phyloP scores from a whole-genome alignment of 305 asterid species.

The Petunia hybrid region DNA sequence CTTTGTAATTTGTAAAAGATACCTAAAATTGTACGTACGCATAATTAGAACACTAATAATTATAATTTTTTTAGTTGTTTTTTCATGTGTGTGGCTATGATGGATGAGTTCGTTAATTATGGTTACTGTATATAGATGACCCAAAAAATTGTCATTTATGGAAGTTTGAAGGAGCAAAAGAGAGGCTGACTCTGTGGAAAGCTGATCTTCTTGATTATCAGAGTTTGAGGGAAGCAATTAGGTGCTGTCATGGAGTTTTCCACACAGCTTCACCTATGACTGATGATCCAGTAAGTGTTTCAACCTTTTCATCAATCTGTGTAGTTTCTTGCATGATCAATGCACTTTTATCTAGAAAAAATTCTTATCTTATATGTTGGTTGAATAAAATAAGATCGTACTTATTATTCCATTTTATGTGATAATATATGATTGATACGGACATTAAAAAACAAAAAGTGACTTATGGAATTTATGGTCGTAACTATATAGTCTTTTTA shows the following conservation, averaged over 20 bases:
- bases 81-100: neutral
- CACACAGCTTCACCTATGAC: constrained; percentile 98
- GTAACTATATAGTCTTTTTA: too few species aligned
- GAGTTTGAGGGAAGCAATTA: constrained; percentile 77
- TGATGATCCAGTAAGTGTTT: constrained; percentile 74
- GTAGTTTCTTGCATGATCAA: too few species aligned
- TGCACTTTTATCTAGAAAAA: neutral
- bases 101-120: neutral
- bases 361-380: neutral
- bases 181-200: constrained; percentile 71
- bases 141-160: constrained; percentile 79
- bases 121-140: constrained; percentile 62
- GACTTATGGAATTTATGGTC: too few species aligned
- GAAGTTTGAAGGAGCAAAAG: constrained; percentile 86
- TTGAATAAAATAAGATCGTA: neutral
- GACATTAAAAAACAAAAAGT: too few species aligned
- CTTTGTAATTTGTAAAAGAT: too few species aligned
- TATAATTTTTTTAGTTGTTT: too few species aligned
- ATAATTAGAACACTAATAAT: too few species aligned
- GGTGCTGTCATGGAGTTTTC: constrained; percentile 93
- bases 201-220: constrained; percentile 88
- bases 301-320: neutral
- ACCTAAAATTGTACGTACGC: too few species aligned
- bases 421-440: too few species aligned
- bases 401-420: too few species aligned